Evolutionary conservation across 139 green algal genomes (phyloP), one percentile per base, ranked within the genome.

Genomic region (Astrephomene gubernaculifera): DNA sequence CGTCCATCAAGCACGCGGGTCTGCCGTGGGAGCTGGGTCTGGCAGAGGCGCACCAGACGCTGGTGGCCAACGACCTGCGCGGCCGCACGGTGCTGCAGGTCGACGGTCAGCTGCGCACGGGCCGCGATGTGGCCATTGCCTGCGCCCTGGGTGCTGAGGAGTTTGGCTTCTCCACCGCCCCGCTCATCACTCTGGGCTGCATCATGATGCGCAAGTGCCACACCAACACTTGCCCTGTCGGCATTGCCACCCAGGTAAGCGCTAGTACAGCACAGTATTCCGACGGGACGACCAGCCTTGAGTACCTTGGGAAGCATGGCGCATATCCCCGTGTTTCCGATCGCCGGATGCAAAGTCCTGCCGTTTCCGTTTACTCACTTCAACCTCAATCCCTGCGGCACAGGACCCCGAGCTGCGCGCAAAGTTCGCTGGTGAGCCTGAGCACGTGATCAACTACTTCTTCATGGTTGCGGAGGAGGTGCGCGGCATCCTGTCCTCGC

Each of bases 191-290:
- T 7, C 89, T 99, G 85, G 96, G 96, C 54, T 98, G 96, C 91
- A 97, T 98, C 93, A 98, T 98, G 96, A 99, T 99, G 97, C 91
- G 97, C 86, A 99, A 99, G 93, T 99, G 97, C 92, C 97, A 99
- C 92, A 99, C 95, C 81, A 99, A 99, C 93, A 98, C 95, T 8
- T 99, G 97, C 92, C 97, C 96, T 35, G 96, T 99, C n/a, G 96
- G 96, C 81, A 94, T 98, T 41, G 95, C 95, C 69, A 98, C 96
- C 1, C 95, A 86, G 75, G 75, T 83, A 36, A 38, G 72, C 2
- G 8, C 57, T n/a, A n/a, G n/a, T n/a, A n/a, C n/a, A n/a, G n/a
- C n/a, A n/a, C n/a, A n/a, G n/a, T n/a, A n/a, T n/a, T n/a, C n/a
- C n/a, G n/a, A n/a, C n/a, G n/a, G n/a, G n/a, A n/a, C n/a, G n/a